A percentile compares a stretch with the other conserved stretches of the same genome.
phyloP scores from a whole-genome alignment of 352 stramenopile genomes.

The Globisporangium nagaii region DNA sequence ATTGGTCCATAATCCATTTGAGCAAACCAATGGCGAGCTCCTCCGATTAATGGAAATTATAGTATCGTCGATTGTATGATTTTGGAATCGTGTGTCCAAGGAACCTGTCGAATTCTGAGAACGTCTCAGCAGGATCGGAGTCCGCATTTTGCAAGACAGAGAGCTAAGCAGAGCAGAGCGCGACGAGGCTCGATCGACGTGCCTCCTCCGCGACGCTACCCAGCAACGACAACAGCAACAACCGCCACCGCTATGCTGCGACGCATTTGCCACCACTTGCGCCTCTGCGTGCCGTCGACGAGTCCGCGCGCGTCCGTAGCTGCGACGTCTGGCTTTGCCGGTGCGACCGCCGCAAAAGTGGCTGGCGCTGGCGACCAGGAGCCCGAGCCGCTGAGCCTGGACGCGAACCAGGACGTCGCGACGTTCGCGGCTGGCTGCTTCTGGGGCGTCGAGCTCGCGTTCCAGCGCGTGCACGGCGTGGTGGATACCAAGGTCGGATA shows the following conservation, averaged over 20 bases:
- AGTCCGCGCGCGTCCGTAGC: neutral
- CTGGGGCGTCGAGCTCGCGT: conserved; percentile 96
- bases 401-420: conserved; percentile 40
- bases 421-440: conserved; percentile 98
- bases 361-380: neutral
- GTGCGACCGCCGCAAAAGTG: conserved; percentile 1
- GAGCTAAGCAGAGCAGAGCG: no score
- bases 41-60: no score
- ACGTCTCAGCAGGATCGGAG: no score
- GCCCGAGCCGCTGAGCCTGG: conserved; percentile 1
- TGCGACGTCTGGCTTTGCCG: neutral
- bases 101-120: no score
- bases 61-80: no score
- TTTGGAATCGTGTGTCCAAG: no score
- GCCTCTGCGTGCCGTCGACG: conserved; percentile 2
- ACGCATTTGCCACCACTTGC: conserved; percentile 8
- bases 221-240: neutral
- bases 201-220: no score
- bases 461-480: conserved; percentile 95
- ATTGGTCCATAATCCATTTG: no score
- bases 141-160: no score
- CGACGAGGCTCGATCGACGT: no score
- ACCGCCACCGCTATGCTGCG: no score
- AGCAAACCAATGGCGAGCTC: no score
- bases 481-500: conserved; percentile 90